Conservation (phyloP, 331 rosid species). For the Malus hybrid region DNA sequence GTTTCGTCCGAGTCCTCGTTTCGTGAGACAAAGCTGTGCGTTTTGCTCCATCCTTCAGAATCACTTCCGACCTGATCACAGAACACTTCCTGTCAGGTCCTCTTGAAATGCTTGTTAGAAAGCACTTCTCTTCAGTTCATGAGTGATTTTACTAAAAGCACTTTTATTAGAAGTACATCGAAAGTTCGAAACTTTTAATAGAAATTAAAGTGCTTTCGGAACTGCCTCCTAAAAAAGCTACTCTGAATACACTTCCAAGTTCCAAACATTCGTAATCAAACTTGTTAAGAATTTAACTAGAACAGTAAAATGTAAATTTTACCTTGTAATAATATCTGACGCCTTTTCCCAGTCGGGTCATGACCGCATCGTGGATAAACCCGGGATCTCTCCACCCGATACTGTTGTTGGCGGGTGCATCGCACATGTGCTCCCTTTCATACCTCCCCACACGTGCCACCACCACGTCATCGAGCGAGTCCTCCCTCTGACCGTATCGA, state of each 20-base stretch:
- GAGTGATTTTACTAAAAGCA: too few relatives aligned
- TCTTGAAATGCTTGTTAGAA: too few relatives aligned
- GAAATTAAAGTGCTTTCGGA: too few relatives aligned
- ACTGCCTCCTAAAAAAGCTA: too few relatives aligned
- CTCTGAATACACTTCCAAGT: too few relatives aligned
- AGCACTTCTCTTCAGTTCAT: too few relatives aligned
- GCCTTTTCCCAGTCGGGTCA: constrained; percentile 55
- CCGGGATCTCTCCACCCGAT: constrained; percentile 96
- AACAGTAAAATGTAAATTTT: neutral
- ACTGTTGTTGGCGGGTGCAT: constrained; percentile 62
- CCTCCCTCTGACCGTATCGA: constrained; percentile 42
- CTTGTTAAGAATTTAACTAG: neutral
- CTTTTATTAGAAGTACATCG: too few relatives aligned
- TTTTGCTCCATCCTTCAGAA: constrained; percentile 67
- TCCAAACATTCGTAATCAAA: neutral
- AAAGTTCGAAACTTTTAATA: too few relatives aligned
- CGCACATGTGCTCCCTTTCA: constrained; percentile 76
- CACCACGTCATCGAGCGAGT: constrained; percentile 25
- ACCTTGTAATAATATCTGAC: constrained; percentile 67
- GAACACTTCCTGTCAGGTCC: neutral
- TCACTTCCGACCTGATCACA: constrained; percentile 72
- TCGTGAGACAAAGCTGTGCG: constrained; percentile 60
- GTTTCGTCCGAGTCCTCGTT: constrained; percentile 73
- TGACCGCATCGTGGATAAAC: constrained; percentile 58
- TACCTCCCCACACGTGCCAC: constrained; percentile 56